These are phyloP conservation scores for Pythium utonaiense DNA, from an alignment of 352 stramenopile genomes.

Conservation along the genomic window DNA sequence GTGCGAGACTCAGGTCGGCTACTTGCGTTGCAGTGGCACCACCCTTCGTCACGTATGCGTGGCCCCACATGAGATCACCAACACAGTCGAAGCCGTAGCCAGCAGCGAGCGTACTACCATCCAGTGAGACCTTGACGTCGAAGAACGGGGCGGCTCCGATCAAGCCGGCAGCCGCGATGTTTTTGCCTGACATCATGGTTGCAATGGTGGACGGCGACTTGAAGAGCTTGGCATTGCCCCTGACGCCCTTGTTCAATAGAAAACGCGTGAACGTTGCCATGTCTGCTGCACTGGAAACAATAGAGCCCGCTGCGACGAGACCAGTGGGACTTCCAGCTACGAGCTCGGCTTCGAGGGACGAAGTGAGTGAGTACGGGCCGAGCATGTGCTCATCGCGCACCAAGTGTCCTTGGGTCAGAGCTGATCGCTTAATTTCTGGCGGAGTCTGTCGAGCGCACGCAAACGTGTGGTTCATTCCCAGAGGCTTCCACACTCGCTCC, in stretches of 20 bases:
- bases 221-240: conserved; percentile 28
- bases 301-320: neutral
- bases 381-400: conserved; percentile 35
- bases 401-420: conserved; percentile 32
- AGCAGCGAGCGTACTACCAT: conserved; percentile 44
- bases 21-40: conserved; percentile 44
- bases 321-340: neutral
- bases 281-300: conserved; percentile 5
- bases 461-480: conserved; percentile 57
- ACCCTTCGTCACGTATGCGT: conserved; percentile 60
- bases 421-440: neutral
- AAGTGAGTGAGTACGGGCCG: conserved; percentile 31
- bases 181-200: conserved; percentile 57
- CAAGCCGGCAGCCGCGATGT: conserved; percentile 26
- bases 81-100: conserved; percentile 64
- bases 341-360: neutral
- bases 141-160: too few relatives aligned
- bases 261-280: conserved; percentile 5
- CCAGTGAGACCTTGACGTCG: conserved; percentile 32
- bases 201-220: conserved; percentile 31
- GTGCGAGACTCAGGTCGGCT: conserved; percentile 39
- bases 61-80: conserved; percentile 42
- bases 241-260: conserved; percentile 4
- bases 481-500: conserved; percentile 42
- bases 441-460: conserved; percentile 17